A percentile compares a stretch with the other conserved stretches of the same genome.
phyloP scores from a whole-genome alignment of 2,329 filamentous ascomycete species.

The Sarocladiaceae sp. region DNA sequence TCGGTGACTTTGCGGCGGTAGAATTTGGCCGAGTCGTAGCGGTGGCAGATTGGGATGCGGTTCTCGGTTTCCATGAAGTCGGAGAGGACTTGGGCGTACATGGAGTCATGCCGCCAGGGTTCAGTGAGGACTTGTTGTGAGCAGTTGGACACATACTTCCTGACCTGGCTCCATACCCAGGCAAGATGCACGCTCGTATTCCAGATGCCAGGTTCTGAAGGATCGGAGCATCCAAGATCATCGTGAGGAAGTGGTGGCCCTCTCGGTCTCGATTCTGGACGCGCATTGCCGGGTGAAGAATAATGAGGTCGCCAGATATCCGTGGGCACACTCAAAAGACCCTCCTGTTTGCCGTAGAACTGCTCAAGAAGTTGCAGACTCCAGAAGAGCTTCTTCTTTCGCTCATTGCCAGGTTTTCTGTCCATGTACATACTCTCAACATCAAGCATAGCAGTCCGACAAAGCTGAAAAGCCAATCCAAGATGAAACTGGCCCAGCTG shows the following conservation, averaged over 20 bases:
- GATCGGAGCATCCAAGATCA: slow-evolving; percentile 35
- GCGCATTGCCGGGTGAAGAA: slow-evolving; percentile 18
- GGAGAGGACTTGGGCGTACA: slow-evolving; percentile 44
- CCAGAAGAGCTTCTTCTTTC: slow-evolving; percentile 48
- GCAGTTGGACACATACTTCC: slow-evolving; percentile 44
- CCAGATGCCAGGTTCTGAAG: slow-evolving; percentile 44
- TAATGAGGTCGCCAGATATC: slow-evolving; percentile 36
- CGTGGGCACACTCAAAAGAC: slow-evolving; percentile 35
- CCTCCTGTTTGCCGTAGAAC: slow-evolving; percentile 42
- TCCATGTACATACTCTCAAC: slow-evolving; percentile 32
- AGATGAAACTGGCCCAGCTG: slow-evolving; percentile 47
- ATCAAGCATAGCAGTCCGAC: slow-evolving; percentile 45
- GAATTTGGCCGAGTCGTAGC: slow-evolving; percentile 49
- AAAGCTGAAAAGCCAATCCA: slow-evolving; percentile 45
- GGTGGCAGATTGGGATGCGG: slow-evolving; percentile 43
- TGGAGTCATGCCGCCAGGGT: slow-evolving; percentile 48
- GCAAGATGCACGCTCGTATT: slow-evolving; percentile 43
- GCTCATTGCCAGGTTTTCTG: slow-evolving; percentile 31
- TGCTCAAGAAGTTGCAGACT: slow-evolving; percentile 47
- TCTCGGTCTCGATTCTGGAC: slow-evolving; percentile 24
- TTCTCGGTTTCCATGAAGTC: slow-evolving; percentile 49
- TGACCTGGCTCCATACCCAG: slow-evolving; percentile 46
- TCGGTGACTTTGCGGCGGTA: slow-evolving; percentile 45
- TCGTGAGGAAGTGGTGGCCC: slow-evolving; percentile 40
- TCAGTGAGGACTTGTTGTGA: slow-evolving; percentile 42